Conservation (phyloP, 164 flowering plant species). For the Magnolia sinica region DNA sequence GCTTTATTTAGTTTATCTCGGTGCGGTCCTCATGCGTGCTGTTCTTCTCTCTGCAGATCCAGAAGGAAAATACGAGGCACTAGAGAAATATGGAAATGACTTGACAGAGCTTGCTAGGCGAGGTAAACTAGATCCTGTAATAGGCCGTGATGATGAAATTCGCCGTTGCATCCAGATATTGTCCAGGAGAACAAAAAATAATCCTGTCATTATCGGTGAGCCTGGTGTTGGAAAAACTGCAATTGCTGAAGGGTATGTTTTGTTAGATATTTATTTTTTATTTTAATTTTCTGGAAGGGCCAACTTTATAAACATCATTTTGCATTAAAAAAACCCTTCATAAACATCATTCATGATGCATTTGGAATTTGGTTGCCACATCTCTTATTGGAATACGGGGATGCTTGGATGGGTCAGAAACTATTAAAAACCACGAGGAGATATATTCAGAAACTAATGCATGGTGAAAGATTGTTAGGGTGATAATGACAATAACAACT, state of each 20-base stretch:
- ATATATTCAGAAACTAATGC: neutral
- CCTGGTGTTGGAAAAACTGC: slow-evolving; percentile 99
- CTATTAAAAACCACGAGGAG: too few species aligned
- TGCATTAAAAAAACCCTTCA: neutral
- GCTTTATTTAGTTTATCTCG: neutral
- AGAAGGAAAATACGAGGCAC: slow-evolving; percentile 88
- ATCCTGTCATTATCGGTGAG: slow-evolving; percentile 97
- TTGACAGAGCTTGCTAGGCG: slow-evolving; percentile 91
- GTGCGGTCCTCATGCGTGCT: neutral
- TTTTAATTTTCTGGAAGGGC: neutral
- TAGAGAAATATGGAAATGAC: slow-evolving; percentile 92
- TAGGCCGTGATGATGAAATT: slow-evolving; percentile 98
- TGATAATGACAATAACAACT: neutral
- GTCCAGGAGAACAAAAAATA: slow-evolving; percentile 87
- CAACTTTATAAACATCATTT: neutral
- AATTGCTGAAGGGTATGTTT: slow-evolving; percentile 92
- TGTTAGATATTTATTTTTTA: neutral
- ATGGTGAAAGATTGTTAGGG: neutral
- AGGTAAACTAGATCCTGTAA: slow-evolving; percentile 98
- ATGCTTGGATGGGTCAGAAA: too few species aligned
- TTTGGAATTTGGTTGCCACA: neutral
- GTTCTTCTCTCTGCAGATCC: slow-evolving; percentile 49
- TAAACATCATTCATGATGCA: neutral
- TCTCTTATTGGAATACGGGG: neutral
- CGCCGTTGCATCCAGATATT: slow-evolving; percentile 93